phyloP scores from a whole-genome alignment of 768 basidiomycete genomes.

The Xanthoconium purpureum region DNA sequence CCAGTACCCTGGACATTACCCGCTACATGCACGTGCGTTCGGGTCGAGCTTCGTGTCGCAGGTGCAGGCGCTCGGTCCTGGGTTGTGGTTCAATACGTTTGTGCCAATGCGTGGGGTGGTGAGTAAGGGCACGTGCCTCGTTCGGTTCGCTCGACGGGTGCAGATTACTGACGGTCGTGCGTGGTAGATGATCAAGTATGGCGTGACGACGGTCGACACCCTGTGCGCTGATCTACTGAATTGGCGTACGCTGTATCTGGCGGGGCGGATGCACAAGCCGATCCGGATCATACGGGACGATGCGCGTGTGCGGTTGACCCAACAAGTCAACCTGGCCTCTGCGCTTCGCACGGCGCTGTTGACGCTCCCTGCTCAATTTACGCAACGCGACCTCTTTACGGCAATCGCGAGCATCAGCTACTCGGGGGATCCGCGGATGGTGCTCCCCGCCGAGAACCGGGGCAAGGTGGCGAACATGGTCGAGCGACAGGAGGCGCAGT shows the following conservation, averaged over 20 bases:
- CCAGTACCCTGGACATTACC: slow-evolving; percentile 89
- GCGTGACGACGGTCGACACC: slow-evolving; percentile 87
- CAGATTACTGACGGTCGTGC: background rate
- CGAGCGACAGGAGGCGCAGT: slow-evolving; percentile 72
- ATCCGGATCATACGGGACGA: slow-evolving; percentile 91
- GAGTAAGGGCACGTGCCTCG: slow-evolving; percentile 34
- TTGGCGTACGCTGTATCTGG: slow-evolving; percentile 91
- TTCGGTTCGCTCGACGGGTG: background rate
- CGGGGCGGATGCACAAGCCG: slow-evolving; percentile 97
- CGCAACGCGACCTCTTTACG: slow-evolving; percentile 79
- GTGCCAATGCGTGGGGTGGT: slow-evolving; percentile 83
- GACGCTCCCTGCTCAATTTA: slow-evolving; percentile 77
- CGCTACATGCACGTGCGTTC: slow-evolving; percentile 77
- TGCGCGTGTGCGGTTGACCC: slow-evolving; percentile 85
- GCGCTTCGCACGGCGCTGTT: slow-evolving; percentile 90
- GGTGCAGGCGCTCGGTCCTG: slow-evolving; percentile 73
- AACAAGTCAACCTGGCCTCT: slow-evolving; percentile 90
- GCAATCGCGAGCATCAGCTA: slow-evolving; percentile 87
- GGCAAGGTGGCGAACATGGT: slow-evolving; percentile 95
- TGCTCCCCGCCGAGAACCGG: slow-evolving; percentile 91
- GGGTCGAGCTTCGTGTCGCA: slow-evolving; percentile 81
- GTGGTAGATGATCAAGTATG: slow-evolving; percentile 88
- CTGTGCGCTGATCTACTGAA: slow-evolving; percentile 87
- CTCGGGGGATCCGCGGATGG: slow-evolving; percentile 88
- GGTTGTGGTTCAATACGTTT: slow-evolving; percentile 95